Evolutionary conservation across 495 filamentous ascomycete species (phyloP).

Genomic region (Penicillium ochrochloron): DNA sequence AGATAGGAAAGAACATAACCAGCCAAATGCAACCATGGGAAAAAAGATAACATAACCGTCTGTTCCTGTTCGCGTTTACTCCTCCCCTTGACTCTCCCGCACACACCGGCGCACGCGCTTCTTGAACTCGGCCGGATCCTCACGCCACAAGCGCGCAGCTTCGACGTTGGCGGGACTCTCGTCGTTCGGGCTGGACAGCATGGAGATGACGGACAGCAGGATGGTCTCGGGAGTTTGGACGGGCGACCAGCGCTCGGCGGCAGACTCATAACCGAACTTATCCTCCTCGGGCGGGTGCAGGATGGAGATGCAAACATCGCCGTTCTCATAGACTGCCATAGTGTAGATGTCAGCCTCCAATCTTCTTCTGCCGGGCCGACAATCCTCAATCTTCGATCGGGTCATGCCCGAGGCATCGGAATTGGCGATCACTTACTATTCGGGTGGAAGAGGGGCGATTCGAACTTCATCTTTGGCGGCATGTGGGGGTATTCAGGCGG

Average conservation of each 20-base stretch:
- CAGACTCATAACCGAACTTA: conserved; percentile 91
- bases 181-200: conserved; percentile 91
- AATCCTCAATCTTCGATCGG: background rate
- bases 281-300: conserved; percentile 96
- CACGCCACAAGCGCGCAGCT: conserved; percentile 84
- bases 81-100: conserved; percentile 81
- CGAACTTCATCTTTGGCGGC: conserved; percentile 91
- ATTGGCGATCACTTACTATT: conserved; percentile 64
- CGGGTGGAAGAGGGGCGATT: conserved; percentile 88
- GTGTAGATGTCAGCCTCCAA: background rate
- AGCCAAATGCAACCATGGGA: conserved; percentile 29
- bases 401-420: background rate
- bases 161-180: conserved; percentile 96
- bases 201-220: conserved; percentile 86
- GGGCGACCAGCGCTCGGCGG: conserved; percentile 94
- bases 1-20: conserved; percentile 14
- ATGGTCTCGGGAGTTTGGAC: conserved; percentile 98
- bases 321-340: conserved; percentile 73
- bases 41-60: conserved; percentile 5
- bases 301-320: conserved; percentile 96
- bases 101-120: conserved; percentile 78
- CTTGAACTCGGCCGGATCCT: conserved; percentile 80
- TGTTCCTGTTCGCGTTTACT: conserved; percentile 39
- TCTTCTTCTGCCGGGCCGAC: background rate
- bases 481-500: conserved; percentile 83